Evolutionary conservation across 164 flowering plant genomes (phyloP), one percentile per base, ranked within the genome.

Genomic region (Magnolia kwangsiensis): DNA sequence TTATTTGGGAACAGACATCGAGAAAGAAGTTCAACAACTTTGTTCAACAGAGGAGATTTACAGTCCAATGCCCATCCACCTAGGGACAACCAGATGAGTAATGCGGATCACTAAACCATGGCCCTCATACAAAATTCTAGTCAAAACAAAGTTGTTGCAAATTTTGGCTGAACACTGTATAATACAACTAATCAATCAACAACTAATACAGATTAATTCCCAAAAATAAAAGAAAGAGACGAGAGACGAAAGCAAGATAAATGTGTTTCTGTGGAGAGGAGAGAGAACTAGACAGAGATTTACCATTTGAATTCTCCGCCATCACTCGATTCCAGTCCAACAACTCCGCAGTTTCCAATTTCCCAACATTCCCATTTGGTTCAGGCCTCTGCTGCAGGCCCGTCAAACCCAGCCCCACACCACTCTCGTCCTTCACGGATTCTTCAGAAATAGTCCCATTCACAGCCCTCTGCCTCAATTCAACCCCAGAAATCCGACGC

Each of bases 401-500:
- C 3, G 9, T 29, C 66, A 50, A 37, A 29, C 64, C 20, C 49
- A 4, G 45, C 29, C 63, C 64, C 51, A 11, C 23, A 24, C 21
- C 18, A 31, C 69, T 63, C 70, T 37, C 66, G 20, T 59, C 50
- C 66, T 55, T 7, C 7, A 7, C 51, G 8, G 50, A 19, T 24
- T 63, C 64, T 13, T 50, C 49, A 14, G 20, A 31, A 1, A 16
- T 7, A 8, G n/a, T 20, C 29, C 76, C 70, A 45, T 74, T 74
- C 55, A 74, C 51, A 59, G 76, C 4, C 65, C 76, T 37, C 76
- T 74, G 70, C 69, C 76, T 37, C 51, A 74, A n/a, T 45, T 74
- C 76, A 29, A 63, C 69, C 16, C 45, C 14, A 7, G 69, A 51
- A 73, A 73, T 31, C 9, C 51, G 58, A 31, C 21, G 19, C 61